Evolutionary conservation across 345 rosid species (phyloP).

Genomic region (Luvunga scandens): DNA sequence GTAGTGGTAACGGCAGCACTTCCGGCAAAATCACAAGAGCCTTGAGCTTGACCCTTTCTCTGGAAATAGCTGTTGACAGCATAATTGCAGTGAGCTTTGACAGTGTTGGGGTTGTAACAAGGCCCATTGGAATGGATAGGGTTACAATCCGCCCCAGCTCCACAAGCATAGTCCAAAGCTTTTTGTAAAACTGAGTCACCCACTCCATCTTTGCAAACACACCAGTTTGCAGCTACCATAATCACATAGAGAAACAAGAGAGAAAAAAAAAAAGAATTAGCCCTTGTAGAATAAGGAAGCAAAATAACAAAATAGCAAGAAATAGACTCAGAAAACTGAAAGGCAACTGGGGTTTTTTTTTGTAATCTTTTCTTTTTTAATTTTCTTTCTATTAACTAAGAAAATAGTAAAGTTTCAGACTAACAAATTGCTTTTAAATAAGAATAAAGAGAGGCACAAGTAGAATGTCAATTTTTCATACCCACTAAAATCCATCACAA

Average conservation of each 20-base stretch:
- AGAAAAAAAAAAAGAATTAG: neutral
- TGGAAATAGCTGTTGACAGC: conserved; percentile 96
- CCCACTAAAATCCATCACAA: too few relatives aligned
- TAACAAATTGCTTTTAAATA: neutral
- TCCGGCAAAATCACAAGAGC: conserved; percentile 79
- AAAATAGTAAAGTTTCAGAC: neutral
- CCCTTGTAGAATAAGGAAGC: neutral
- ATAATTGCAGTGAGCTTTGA: conserved; percentile 72
- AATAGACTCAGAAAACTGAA: neutral
- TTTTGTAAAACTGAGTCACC: conserved; percentile 60
- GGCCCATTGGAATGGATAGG: conserved; percentile 54
- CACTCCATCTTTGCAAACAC: conserved; percentile 72
- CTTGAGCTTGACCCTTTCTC: conserved; percentile 64
- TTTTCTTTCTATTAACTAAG: neutral
- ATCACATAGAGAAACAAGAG: neutral
- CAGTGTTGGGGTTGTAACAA: conserved; percentile 75
- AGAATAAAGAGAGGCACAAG: neutral
- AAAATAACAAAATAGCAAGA: neutral
- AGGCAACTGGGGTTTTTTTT: neutral
- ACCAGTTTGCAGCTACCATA: conserved; percentile 62
- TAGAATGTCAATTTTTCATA: neutral
- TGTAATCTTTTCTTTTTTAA: neutral
- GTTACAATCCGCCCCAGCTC: conserved; percentile 90
- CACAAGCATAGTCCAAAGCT: conserved; percentile 89
- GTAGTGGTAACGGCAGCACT: conserved; percentile 48